Percentiles rank a stretch among this genome's conserved stretches.
Evolutionary conservation across 2,329 filamentous ascomycete species (phyloP).

Genomic region (Metarhizium rileyi): DNA sequence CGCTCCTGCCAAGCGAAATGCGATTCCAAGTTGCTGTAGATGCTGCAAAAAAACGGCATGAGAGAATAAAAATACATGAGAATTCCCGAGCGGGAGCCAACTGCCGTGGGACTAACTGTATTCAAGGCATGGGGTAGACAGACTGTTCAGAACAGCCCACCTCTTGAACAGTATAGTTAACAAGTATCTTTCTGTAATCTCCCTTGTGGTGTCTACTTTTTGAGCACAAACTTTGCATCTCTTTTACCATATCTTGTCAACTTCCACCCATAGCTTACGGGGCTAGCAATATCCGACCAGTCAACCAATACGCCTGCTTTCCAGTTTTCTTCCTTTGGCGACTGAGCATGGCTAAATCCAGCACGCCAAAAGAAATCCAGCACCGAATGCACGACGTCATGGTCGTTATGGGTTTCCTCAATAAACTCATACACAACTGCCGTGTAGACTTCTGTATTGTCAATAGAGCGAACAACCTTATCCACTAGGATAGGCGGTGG

Average conservation of each 20-base stretch:
- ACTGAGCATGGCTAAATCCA: not conserved
- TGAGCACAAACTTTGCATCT: not conserved
- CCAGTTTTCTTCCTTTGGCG: not conserved
- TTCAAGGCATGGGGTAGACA: too few relatives aligned
- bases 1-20: too few relatives aligned
- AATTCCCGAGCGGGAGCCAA: too few relatives aligned
- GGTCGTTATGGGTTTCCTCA: not conserved
- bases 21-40: too few relatives aligned
- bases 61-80: too few relatives aligned
- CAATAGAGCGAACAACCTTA: not conserved
- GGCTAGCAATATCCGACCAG: not conserved
- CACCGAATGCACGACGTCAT: not conserved
- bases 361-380: not conserved
- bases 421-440: slow-evolving; percentile 2
- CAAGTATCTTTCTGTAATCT: not conserved
- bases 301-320: not conserved
- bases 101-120: too few relatives aligned
- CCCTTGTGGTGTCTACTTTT: not conserved
- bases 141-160: not conserved
- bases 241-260: not conserved
- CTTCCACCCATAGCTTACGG: not conserved
- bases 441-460: not conserved
- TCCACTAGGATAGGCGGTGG: not conserved
- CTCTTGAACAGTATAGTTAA: not conserved
- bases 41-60: too few relatives aligned